Base-by-base conservation (phyloP, 805 yeast genomes). In the Ogataea paraovalis region DNA sequence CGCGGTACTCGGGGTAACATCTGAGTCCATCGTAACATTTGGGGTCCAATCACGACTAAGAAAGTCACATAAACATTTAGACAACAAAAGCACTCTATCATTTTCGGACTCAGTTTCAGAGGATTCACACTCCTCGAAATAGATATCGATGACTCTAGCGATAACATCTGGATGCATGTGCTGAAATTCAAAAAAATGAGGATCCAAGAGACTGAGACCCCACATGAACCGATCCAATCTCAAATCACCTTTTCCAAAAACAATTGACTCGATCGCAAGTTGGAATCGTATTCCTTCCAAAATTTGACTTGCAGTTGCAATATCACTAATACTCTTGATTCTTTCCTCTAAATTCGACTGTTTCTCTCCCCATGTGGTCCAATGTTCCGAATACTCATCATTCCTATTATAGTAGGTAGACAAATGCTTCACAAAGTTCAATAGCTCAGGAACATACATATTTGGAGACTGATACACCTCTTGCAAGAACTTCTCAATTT, bases 151-250 rank as follows among this genome's bases (percentile, higher is more conserved):
- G n/a, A n/a, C n/a, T n/a, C n/a, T 20, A 16, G 28, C 33, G 5
- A 53, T 28, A 6, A 57, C 44, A 14, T 45, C 21, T 23, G 45
- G 16, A 27, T 61, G 47, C 19, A 16, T 25, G 1, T 37, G 40
- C 3, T 47, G 20, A n/a, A 58, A 48, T 32, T 62, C 65, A 43
- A 53, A 53, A 41, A 49, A 61, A 36, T 54, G 43, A 3, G 64
- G 57, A 37, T 62, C 66, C 6, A 61, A 14, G 9, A 45, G 36
- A 36, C 55, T 48, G 16, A 61, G 21, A 8, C 49, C 18, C 19
- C 53, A 8, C 4, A 56, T 47, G 3, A 57, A 45, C 1, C 39
- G 34, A 21, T 61, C 66, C 13, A 7, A 50, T 45, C 39, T 62
- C 13, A 27, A n/a, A 12, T 52, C 43, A 22, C 41, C 42, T 19